Conservation (phyloP, 352 stramenopile species). For the Plasmopara halstedii region DNA sequence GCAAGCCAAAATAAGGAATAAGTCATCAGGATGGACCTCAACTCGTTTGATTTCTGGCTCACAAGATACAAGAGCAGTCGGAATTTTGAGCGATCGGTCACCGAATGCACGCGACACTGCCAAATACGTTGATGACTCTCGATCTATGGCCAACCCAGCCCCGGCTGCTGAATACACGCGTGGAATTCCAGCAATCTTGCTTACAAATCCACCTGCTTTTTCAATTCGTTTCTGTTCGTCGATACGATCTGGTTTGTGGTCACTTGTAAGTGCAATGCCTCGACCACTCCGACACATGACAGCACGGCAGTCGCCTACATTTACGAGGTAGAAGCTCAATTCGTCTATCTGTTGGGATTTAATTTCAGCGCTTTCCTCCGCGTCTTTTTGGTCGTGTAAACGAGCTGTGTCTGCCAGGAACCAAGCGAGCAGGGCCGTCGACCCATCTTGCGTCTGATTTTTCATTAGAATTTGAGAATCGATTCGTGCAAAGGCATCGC, state of each 20-base stretch:
- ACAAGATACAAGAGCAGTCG: slow-evolving; percentile 37
- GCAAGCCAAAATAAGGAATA: slow-evolving; percentile 52
- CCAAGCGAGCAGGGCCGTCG: slow-evolving; percentile 44
- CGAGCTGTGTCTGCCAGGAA: slow-evolving; percentile 22
- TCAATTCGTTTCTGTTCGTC: slow-evolving; percentile 47
- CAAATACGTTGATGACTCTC: slow-evolving; percentile 32
- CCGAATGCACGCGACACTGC: slow-evolving; percentile 57
- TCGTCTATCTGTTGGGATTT: neutral
- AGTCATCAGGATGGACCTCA: slow-evolving; percentile 29
- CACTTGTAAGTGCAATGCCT: slow-evolving; percentile 35
- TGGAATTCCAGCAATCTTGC: slow-evolving; percentile 32
- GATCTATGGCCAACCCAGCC: slow-evolving; percentile 23
- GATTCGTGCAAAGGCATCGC: slow-evolving; percentile 30
- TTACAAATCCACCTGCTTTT: slow-evolving; percentile 41
- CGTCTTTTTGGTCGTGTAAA: neutral
- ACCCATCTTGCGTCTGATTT: slow-evolving; percentile 37
- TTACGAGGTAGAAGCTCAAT: slow-evolving; percentile 43
- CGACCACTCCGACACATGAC: slow-evolving; percentile 39
- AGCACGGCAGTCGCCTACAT: slow-evolving; percentile 56
- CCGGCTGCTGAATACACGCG: slow-evolving; percentile 48
- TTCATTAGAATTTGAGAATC: slow-evolving; percentile 41
- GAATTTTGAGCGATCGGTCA: slow-evolving; percentile 43
- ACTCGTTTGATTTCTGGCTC: slow-evolving; percentile 39
- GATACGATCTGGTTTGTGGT: slow-evolving; percentile 48
- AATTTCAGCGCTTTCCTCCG: neutral